Percentiles rank a stretch among this genome's conserved stretches.
Conservation (phyloP, 129 eudicot genomes). For the Lactuca saligna region DNA sequence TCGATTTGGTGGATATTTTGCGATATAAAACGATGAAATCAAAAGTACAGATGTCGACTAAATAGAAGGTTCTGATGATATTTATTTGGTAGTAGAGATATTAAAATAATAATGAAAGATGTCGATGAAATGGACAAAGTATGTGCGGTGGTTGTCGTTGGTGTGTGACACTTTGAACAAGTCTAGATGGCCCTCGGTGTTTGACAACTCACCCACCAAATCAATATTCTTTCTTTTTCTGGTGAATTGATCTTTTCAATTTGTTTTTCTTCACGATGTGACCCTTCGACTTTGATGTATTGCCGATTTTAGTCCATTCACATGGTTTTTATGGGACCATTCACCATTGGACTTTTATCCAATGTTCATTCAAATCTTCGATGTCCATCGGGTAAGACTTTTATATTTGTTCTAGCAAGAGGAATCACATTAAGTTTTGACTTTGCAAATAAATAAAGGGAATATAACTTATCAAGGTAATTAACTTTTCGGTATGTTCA, state of each 20-base stretch:
- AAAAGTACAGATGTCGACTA: not conserved
- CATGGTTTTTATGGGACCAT: slow-evolving; percentile 2
- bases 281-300: not conserved
- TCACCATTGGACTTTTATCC: not conserved
- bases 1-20: not conserved
- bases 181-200: slow-evolving; percentile 17
- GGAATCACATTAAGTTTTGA: too few relatives aligned
- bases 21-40: not conserved
- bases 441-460: too few relatives aligned
- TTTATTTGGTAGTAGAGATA: slow-evolving; percentile 19
- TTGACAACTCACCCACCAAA: slow-evolving; percentile 22
- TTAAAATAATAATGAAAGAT: not conserved
- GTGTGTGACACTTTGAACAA: slow-evolving; percentile 37
- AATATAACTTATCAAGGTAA: too few relatives aligned
- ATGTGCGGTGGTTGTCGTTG: slow-evolving; percentile 30
- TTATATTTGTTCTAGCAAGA: too few relatives aligned
- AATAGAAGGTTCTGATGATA: not conserved
- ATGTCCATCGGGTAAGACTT: too few relatives aligned
- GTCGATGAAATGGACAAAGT: slow-evolving; percentile 35
- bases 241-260: not conserved
- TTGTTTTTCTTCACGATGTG: not conserved
- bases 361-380: too few relatives aligned
- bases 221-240: slow-evolving; percentile 1
- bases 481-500: too few relatives aligned
- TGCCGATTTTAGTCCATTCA: not conserved